Base-by-base conservation (phyloP, 1,284 basidiomycete genomes). In the Athelia sp. region DNA sequence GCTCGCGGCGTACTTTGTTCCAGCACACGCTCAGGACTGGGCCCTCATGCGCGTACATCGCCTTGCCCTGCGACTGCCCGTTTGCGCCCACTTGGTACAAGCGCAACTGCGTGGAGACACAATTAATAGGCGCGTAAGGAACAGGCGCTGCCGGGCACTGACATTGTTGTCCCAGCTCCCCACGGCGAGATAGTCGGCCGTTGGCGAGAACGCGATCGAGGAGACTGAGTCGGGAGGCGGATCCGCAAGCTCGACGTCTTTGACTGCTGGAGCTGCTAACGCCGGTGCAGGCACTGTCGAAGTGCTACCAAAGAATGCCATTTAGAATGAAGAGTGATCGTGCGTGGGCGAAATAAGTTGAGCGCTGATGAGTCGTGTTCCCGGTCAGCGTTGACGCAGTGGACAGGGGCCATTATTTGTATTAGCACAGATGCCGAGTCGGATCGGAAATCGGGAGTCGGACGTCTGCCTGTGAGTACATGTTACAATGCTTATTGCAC, bases 21-120 rank as follows among this genome's bases (percentile, higher is more conserved):
- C 90, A 93, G 58, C 81, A 82, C 4, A 92, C 74, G 54, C 84
- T 84, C 52, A 93, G 66, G 1, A 90, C 89, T 2, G 90, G 90
- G 0, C 76, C 88, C 57, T 92, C 84, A 62, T 93, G 91, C 15
- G 65, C 63, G 62, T 89, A 93, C 75, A 85, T 83, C 1, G 89
- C 88, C 64, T 89, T 89, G 13, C 87, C 82, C 57, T 84, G 78
- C 6, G 74, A 74, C 61, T 80, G 78, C 1, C 79, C 79, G 42
- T 65, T 72, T 47, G 71, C 63, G 1, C 73, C 72, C 24, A 81
- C 76, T 58, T 81, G 78, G 53, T 82, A 81, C 23, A 81, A 66
- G 24, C 80, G 73, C 22, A 80, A 79, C 76, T 79, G 50, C 19
- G 15, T 35, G 26, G 13, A 29, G 6, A 13, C 26, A 29, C n/a